phyloP scores from a whole-genome alignment of 768 basidiomycete species.

The Lyophyllum decastes region DNA sequence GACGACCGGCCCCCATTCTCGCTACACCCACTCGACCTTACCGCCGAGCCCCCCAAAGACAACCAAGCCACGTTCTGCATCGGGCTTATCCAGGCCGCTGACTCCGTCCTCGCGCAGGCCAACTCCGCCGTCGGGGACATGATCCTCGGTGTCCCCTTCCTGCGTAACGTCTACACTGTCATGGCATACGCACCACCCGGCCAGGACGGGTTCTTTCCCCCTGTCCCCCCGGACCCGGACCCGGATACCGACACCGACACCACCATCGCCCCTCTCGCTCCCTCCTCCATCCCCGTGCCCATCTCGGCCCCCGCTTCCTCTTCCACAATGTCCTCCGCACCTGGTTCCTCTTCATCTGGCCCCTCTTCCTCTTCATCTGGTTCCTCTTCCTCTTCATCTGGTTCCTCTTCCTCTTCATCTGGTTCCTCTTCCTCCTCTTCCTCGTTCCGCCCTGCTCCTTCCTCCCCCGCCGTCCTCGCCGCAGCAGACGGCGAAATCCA shows the following conservation, averaged over 20 bases:
- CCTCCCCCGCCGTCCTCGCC: too few relatives aligned
- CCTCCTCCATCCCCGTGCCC: too few relatives aligned
- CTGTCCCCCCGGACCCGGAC: conserved; percentile 1
- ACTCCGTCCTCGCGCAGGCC: conserved; percentile 37
- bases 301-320: too few relatives aligned
- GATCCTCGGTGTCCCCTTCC: conserved; percentile 77
- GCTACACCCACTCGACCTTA: conserved; percentile 77
- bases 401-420: too few relatives aligned
- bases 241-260: too few relatives aligned
- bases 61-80: conserved; percentile 51
- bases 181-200: conserved; percentile 59
- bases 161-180: conserved; percentile 77
- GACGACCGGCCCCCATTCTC: conserved; percentile 57
- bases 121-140: conserved; percentile 57
- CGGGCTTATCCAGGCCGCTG: conserved; percentile 67
- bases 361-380: too few relatives aligned
- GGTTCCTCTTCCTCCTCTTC: too few relatives aligned
- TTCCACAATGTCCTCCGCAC: too few relatives aligned
- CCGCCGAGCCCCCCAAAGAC: conserved; percentile 44
- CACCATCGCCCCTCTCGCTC: too few relatives aligned
- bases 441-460: too few relatives aligned
- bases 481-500: conserved; percentile 18
- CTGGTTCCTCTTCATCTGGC: too few relatives aligned
- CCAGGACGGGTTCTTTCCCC: conserved; percentile 4
- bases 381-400: too few relatives aligned